Evolutionary conservation across 345 rosid species (phyloP), one percentile per base, ranked within the genome.

Genomic region (Eutrema heterophyllum): DNA sequence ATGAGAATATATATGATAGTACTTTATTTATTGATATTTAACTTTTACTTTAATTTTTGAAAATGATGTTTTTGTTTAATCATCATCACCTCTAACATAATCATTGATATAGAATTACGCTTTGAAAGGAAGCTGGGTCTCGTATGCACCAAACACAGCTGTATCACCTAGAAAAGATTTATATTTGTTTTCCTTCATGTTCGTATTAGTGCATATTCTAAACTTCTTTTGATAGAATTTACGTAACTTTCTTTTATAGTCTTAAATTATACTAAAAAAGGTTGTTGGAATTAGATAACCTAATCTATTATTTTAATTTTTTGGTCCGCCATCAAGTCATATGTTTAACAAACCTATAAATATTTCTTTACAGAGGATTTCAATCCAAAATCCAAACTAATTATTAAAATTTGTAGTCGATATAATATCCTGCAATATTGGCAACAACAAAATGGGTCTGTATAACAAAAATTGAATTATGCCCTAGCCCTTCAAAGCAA

Each of bases 11-110:
- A 57, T 21, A 49, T 18, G 1, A 16, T 5, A 14, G 40, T 48
- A 57, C 53, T 74, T 74, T 67, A 56, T 46, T 8, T 6, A 6
- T 33, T 1, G 14, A 2, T 10, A 33, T 21, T 21, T 21, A 33
- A 53, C 79, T 76, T 76, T 76, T 69, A 70, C 75, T 76, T 76
- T 76, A 53, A 7, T 68, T 26, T 18, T 75, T 45, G 70, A 69
- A 39, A 53, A 69, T 62, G 69, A 75, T 75, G 70, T 9, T 61
- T 50, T 29, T 30, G 12, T 39, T 45, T 44, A 76, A 76, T 62
- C 70, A 76, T 76, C 38, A 68, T 53, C 7, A 5, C 2, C 2
- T 76, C 52, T 68, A 76, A 58, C 75, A 55, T 76, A 76, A 69
- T 76, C 59, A 76, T 76, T 69, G 75, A 69, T 65, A 53, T 36